Evolutionary conservation across 192 early-diverging fungal species (phyloP).

Genomic region (Neocallimastix lanati): DNA sequence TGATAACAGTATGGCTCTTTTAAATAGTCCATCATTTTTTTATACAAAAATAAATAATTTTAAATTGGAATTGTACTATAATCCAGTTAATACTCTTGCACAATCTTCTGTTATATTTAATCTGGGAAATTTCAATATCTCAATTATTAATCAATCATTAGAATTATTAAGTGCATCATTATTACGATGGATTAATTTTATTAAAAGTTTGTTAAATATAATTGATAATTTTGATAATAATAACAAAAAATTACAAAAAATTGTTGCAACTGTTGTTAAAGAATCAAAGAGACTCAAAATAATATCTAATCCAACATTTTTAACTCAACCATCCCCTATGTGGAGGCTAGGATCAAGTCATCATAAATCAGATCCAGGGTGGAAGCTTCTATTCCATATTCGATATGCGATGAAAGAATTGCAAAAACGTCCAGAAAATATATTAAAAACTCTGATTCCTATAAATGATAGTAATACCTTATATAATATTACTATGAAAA

Average conservation of each 20-base stretch:
- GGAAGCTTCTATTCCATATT: background rate
- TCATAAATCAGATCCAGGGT: background rate
- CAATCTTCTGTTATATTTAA: background rate
- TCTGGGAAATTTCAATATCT: background rate
- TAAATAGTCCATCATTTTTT: background rate
- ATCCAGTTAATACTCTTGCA: background rate
- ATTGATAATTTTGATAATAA: background rate
- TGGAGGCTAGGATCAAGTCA: background rate
- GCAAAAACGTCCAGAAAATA: background rate
- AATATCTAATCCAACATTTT: background rate
- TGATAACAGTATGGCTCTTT: background rate
- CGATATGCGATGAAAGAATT: background rate
- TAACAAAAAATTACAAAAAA: background rate
- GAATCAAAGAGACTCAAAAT: background rate
- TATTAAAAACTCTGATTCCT: background rate
- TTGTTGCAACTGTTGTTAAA: background rate
- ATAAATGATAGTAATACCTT: background rate
- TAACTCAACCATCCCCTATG: background rate
- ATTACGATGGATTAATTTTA: background rate
- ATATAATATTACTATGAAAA: background rate
- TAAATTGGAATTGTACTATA: background rate
- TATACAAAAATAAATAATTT: background rate
- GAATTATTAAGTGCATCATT: background rate
- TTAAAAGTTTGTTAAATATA: background rate
- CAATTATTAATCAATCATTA: background rate